Evolutionary conservation across 2,329 filamentous ascomycete species (phyloP), one percentile per base, ranked within the genome.

Genomic region (Botrytis fabae): DNA sequence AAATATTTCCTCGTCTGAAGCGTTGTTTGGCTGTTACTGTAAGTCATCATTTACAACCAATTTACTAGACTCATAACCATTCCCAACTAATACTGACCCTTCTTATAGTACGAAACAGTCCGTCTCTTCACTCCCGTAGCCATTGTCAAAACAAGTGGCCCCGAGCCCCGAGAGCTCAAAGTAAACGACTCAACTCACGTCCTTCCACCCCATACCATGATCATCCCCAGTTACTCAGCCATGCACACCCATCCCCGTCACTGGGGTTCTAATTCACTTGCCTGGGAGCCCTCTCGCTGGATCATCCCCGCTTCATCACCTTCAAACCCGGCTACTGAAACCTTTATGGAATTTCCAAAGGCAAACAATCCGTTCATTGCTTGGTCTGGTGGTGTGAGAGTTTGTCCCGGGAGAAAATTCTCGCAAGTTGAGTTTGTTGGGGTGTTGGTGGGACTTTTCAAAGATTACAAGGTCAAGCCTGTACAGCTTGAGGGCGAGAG

Each of bases 1-100:
- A 70, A 22, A 62, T 35, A 38, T 70, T 62, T 14, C 57, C 69
- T n/a, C 51, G 57, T 14, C 6, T 51, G 69, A 70, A 51, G 32
- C 69, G 69, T n/a, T 70, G 69, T 40, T 42, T 63, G 14, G 69
- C 57, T n/a, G 42, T 70, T 38, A 46, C 57, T n/a, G 69, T 70
- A 63, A 14, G 42, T 25, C 14, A 70, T 28, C 9, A 22, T 60
- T 6, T 9, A 14, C 35, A 61, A 40, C 7, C 1, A n/a, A 18
- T n/a, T 22, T 32, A 48, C 18, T 10, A 20, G 25, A 9, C 8
- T 14, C 44, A 68, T 40, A 2, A 7, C 3, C 28, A 9, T 7
- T 46, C 9, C 9, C n/a, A 51, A 9, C 20, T 4, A 1, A 28
- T 14, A 68, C 28, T 57, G 25, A 48, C 16, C 8, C 2, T 51